A percentile compares a stretch with the other conserved stretches of the same genome.
Conservation (phyloP, 352 stramenopile species). For the Phytopythium mirpurense region DNA sequence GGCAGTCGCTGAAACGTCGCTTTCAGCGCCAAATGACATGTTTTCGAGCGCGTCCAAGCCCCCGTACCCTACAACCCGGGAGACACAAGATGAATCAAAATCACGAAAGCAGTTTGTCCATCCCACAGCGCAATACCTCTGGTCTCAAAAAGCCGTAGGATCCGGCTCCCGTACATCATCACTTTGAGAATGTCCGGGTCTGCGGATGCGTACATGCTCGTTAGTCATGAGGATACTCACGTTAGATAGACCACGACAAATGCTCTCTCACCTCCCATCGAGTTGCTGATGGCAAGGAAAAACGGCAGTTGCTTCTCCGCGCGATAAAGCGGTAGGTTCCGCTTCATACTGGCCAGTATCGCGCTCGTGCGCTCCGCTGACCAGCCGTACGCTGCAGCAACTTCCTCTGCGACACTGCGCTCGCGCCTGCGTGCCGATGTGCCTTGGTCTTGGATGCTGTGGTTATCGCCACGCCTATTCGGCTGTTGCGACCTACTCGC, state of each 20-base stretch:
- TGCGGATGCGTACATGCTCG: background rate
- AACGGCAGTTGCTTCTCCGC: background rate
- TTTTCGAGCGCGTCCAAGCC: background rate
- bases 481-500: background rate
- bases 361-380: background rate
- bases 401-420: background rate
- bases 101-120: background rate
- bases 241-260: background rate
- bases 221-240: background rate
- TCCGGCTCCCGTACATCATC: constrained; percentile 24
- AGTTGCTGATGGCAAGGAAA: background rate
- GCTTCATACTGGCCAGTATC: background rate
- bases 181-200: constrained; percentile 5
- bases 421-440: background rate
- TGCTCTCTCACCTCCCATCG: constrained; percentile 1
- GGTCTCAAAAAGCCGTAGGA: constrained; percentile 36
- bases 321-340: constrained; percentile 1
- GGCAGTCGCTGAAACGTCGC: background rate
- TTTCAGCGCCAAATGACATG: background rate
- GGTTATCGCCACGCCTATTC: background rate
- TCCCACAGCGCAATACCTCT: constrained; percentile 11
- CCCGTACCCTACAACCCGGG: background rate
- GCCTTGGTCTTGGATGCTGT: background rate
- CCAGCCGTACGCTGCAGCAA: constrained; percentile 1
- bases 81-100: background rate